Evolutionary conservation across 768 basidiomycete genomes (phyloP), one percentile per base, ranked within the genome.

Genomic region (Wakefieldia striispora): DNA sequence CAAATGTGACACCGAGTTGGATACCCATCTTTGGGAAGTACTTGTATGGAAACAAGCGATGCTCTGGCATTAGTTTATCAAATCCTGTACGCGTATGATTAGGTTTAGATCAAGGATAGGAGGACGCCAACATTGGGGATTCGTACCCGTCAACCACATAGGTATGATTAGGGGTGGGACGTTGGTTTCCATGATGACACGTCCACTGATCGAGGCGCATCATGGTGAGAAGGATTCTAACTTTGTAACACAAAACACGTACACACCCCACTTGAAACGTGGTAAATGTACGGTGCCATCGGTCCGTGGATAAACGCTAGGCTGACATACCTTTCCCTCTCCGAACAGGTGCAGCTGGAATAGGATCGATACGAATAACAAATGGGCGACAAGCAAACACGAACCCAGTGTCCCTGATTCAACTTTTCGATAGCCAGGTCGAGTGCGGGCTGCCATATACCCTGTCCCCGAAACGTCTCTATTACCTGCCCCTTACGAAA

Each of bases 241-340:
- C 16, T 23, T 17, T 38, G 20, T 20, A 45, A 50, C 33, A 42
- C 13, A 44, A 26, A 51, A 35, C 36, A 84, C 93, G 68, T 64
- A 95, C 93, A 95, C 73, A 50, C 95, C 95, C 95, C 95, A 97
- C 74, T 95, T 97, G 70, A 97, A 95, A 40, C 90, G 75, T 7
- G 83, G 76, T 44, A 97, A 68, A 57, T 66, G 66, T 16, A 75
- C 72, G 6, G 72, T 53, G 11, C 82, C 81, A 49, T 72, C 59
- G 33, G 59, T 62, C 43, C 61, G 64, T 34, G 65, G 62, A 62
- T 86, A 83, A 11, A 66, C 66, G n/a, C 71, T 51, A 17, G 84
- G 79, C 62, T 92, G 95, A 61, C 88, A 86, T 40, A 97, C 80
- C 59, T 86, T 89, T 20, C 94, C 92, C 69, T 97, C 95, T 4